These are phyloP conservation scores for Ceratobasidium sp. DNA, from an alignment of 1,284 basidiomycete species.

Conservation along the genomic window DNA sequence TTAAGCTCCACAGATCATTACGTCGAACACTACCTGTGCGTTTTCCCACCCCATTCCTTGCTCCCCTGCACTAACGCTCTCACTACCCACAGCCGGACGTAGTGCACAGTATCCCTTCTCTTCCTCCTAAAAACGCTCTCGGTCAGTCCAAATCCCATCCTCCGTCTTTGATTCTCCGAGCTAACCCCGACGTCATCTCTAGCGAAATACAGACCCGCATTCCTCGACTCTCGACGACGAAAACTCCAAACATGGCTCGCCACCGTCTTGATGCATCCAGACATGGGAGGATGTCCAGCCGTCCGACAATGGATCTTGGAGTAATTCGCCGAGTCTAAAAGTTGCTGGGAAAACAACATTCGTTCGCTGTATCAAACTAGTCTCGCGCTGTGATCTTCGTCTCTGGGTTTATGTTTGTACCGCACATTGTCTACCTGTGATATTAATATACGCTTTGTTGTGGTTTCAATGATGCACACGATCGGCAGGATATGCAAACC, in stretches of 20 bases:
- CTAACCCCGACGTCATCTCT: not conserved
- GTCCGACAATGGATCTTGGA: conserved; percentile 72
- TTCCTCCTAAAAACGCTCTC: conserved; percentile 74
- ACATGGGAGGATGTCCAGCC: conserved; percentile 67
- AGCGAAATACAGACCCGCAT: conserved; percentile 65
- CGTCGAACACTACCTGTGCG: conserved; percentile 62
- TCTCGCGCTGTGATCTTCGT: not conserved
- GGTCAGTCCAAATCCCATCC: conserved; percentile 52
- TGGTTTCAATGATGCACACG: too few species aligned
- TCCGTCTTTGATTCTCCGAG: not conserved
- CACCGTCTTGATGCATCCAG: conserved; percentile 71
- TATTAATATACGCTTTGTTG: too few species aligned
- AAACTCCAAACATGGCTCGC: conserved; percentile 73
- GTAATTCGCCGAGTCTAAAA: conserved; percentile 45
- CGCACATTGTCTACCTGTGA: not conserved
- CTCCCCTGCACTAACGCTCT: not conserved
- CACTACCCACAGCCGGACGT: conserved; percentile 53
- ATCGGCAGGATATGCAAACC: too few species aligned
- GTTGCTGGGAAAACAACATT: not conserved
- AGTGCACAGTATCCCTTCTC: conserved; percentile 60
- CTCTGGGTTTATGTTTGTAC: not conserved
- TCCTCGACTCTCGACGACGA: conserved; percentile 72
- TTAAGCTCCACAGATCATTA: conserved; percentile 61
- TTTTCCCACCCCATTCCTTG: conserved; percentile 28
- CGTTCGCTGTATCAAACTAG: too few species aligned